Evolutionary conservation across 2,329 filamentous ascomycete species (phyloP).

Genomic region (Aspergillus persii): DNA sequence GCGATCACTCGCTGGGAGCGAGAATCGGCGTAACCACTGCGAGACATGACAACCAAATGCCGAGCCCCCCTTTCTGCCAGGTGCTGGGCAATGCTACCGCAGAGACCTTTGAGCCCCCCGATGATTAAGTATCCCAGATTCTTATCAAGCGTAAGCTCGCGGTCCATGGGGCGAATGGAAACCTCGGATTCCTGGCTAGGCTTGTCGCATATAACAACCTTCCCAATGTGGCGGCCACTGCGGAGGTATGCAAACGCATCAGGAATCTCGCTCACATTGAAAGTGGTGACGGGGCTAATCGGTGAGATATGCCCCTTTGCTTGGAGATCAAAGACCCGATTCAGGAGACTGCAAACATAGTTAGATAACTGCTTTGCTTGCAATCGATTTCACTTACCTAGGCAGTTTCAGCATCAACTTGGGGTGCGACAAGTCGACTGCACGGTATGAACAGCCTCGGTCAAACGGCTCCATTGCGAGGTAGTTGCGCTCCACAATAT

Average conservation of each 20-base stretch:
- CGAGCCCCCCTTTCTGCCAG: conserved; percentile 8
- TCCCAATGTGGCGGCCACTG: conserved; percentile 38
- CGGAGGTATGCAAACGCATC: conserved; percentile 33
- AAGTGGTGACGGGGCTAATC: conserved; percentile 3
- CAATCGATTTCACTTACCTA: background rate
- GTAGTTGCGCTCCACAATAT: conserved; percentile 12
- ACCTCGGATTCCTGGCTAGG: background rate
- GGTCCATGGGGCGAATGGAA: background rate
- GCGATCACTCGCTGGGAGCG: conserved; percentile 4
- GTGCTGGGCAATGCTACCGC: conserved; percentile 9
- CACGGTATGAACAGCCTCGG: conserved; percentile 12
- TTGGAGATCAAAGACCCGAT: conserved; percentile 1
- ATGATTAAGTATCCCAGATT: conserved; percentile 10
- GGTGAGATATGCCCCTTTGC: background rate
- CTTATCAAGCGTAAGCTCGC: background rate
- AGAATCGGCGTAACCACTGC: conserved; percentile 8
- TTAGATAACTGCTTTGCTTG: background rate
- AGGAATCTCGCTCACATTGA: conserved; percentile 1
- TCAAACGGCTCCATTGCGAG: conserved; percentile 17
- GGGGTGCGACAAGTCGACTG: conserved; percentile 15
- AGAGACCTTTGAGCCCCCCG: conserved; percentile 12
- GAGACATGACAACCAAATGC: conserved; percentile 7
- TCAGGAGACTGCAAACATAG: background rate
- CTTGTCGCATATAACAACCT: conserved; percentile 35
- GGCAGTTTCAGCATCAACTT: background rate